phyloP scores from a whole-genome alignment of 768 basidiomycete genomes.

The Dentipellis fragilis region DNA sequence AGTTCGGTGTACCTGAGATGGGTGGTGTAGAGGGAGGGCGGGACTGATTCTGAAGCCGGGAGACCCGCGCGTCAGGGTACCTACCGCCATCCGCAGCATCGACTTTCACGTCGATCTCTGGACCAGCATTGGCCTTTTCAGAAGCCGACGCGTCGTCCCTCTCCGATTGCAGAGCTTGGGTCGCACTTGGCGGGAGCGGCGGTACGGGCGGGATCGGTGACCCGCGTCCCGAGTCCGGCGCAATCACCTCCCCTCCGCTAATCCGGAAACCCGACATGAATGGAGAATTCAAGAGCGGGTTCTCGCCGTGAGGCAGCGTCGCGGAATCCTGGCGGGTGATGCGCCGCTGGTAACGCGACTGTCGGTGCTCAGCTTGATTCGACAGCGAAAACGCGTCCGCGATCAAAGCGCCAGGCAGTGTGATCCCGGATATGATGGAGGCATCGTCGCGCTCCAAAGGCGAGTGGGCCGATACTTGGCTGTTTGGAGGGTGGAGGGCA shows the following conservation, averaged over 20 bases:
- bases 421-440: constrained; percentile 7
- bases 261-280: neutral
- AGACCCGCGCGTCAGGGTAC: no score
- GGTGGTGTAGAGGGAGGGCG: neutral
- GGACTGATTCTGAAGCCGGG: no score
- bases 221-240: neutral
- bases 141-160: neutral
- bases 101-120: no score
- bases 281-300: neutral
- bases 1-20: neutral
- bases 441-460: constrained; percentile 5
- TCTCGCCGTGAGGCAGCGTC: constrained; percentile 6
- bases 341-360: constrained; percentile 3
- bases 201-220: constrained; percentile 1
- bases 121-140: neutral
- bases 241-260: neutral
- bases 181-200: neutral
- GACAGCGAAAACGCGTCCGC: constrained; percentile 2
- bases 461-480: neutral
- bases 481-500: neutral
- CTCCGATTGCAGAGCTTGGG: neutral
- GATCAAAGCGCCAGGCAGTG: constrained; percentile 9
- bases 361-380: constrained; percentile 3
- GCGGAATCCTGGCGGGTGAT: constrained; percentile 12
- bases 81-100: no score